Percentiles rank a stretch among this genome's conserved stretches.
Conservation (phyloP, 2,329 filamentous ascomycete species). For the Colletotrichum sp. region DNA sequence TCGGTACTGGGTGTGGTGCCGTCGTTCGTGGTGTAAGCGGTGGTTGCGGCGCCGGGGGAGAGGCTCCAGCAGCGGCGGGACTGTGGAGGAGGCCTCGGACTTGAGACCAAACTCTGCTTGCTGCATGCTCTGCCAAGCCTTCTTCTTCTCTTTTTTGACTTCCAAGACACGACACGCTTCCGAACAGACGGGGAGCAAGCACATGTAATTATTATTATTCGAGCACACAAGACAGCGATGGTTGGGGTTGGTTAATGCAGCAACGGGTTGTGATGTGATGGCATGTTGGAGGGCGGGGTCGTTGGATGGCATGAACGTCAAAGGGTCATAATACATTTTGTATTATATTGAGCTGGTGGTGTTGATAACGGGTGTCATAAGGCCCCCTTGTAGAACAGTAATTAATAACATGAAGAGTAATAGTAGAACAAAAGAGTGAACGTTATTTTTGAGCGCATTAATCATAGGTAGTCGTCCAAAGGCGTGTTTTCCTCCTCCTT, state of each 20-base stretch:
- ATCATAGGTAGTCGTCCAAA: neutral
- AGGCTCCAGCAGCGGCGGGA: neutral
- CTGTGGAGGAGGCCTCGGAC: constrained; percentile 4
- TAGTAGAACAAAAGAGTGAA: neutral
- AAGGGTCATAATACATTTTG: neutral
- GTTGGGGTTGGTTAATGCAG: neutral
- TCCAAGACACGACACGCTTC: neutral
- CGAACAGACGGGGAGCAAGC: neutral
- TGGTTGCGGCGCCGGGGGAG: neutral
- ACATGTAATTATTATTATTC: neutral
- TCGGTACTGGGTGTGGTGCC: neutral
- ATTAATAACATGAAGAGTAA: neutral
- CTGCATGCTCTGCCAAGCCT: neutral
- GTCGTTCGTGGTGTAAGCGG: neutral
- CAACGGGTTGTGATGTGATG: neutral
- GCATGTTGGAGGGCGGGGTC: neutral
- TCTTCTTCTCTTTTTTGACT: neutral
- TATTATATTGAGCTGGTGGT: neutral
- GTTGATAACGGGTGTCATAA: neutral
- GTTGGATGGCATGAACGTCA: neutral
- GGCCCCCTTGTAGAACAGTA: neutral
- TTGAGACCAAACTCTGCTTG: neutral
- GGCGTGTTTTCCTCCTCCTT: neutral
- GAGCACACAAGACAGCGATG: neutral
- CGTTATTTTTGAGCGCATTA: neutral